Percentiles rank a stretch among this genome's conserved stretches.
These are phyloP conservation scores for Salix dunnii DNA, from an alignment of 345 rosid genomes.

Conservation along the genomic window DNA sequence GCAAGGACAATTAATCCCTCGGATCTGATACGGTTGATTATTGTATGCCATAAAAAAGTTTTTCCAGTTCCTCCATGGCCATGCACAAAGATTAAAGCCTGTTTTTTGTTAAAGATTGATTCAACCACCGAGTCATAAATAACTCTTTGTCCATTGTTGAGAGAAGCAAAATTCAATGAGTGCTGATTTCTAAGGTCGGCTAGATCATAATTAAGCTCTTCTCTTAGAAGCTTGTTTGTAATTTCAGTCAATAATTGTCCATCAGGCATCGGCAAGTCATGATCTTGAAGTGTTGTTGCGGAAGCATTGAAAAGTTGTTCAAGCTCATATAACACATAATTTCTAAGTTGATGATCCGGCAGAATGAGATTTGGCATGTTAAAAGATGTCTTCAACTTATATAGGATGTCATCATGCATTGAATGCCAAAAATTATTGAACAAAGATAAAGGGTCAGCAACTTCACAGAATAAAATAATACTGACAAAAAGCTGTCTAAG, in stretches of 20 bases:
- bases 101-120: not conserved
- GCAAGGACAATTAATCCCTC: not conserved
- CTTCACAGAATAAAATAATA: not conserved
- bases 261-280: not conserved
- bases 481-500: not conserved
- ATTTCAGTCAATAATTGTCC: not conserved
- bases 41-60: not conserved
- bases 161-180: not conserved
- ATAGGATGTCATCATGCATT: not conserved
- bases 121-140: not conserved
- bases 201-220: not conserved
- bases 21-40: not conserved
- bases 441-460: not conserved
- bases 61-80: not conserved
- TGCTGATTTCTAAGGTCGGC: not conserved
- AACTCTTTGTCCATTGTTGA: not conserved
- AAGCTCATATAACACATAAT: not conserved
- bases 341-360: not conserved
- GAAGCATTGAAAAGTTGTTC: not conserved
- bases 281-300: not conserved
- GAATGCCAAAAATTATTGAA: not conserved
- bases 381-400: not conserved
- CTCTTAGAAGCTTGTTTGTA: not conserved
- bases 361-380: not conserved
- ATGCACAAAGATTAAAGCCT: not conserved